These are phyloP conservation scores for Glutinoglossum americanum DNA, from an alignment of 495 filamentous ascomycete genomes.

Conservation along the genomic window DNA sequence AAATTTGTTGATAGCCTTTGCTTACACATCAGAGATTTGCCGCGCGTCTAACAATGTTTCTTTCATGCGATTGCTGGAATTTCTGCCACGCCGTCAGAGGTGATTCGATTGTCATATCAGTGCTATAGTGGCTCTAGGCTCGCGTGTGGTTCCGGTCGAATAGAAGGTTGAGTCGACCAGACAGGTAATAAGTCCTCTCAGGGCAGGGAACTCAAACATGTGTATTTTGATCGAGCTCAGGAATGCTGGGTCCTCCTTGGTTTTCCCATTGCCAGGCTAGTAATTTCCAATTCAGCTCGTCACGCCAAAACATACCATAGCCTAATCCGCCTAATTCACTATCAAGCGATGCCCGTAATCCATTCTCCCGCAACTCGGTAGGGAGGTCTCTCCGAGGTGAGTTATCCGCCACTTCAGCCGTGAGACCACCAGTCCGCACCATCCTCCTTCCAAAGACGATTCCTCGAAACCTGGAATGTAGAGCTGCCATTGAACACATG, in stretches of 20 bases:
- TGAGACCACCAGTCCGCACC: slow-evolving; percentile 34
- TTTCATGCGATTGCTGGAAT: too few relatives aligned
- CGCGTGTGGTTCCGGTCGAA: too few relatives aligned
- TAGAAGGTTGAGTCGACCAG: too few relatives aligned
- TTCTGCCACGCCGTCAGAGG: too few relatives aligned
- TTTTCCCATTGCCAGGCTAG: slow-evolving; percentile 62
- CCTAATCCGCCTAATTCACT: slow-evolving; percentile 21
- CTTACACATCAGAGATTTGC: too few relatives aligned
- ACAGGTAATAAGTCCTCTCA: too few relatives aligned
- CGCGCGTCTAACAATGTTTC: too few relatives aligned
- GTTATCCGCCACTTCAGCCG: background rate
- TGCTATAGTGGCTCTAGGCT: too few relatives aligned
- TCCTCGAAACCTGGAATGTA: slow-evolving; percentile 71
- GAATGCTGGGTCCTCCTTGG: background rate
- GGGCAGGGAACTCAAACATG: background rate
- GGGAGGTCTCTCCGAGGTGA: background rate
- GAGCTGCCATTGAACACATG: slow-evolving; percentile 88
- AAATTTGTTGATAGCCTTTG: too few relatives aligned
- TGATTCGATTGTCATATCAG: too few relatives aligned
- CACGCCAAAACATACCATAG: slow-evolving; percentile 80
- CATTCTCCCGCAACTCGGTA: background rate
- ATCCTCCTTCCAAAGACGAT: slow-evolving; percentile 55
- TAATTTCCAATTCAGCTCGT: slow-evolving; percentile 84
- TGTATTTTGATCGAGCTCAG: background rate
- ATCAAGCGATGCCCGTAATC: too few relatives aligned